These are phyloP conservation scores for Hygrophorus pudorinus DNA, from an alignment of 768 basidiomycete genomes.

Conservation along the genomic window DNA sequence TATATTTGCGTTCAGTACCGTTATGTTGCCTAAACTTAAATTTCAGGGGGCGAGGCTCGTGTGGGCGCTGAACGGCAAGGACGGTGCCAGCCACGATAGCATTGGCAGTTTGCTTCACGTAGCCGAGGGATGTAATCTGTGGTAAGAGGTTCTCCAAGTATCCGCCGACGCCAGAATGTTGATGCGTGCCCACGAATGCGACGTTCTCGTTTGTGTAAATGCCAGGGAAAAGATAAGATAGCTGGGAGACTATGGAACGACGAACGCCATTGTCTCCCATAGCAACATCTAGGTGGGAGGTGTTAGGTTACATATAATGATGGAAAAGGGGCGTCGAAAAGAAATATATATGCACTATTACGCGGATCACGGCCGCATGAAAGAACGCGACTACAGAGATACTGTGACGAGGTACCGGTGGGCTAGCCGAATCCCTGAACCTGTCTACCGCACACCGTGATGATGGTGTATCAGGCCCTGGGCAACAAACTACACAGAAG, in stretches of 20 bases:
- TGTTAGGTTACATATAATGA: too few relatives aligned
- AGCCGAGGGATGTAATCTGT: conserved; percentile 65
- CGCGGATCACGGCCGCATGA: too few relatives aligned
- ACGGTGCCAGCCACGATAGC: conserved; percentile 68
- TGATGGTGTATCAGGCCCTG: too few relatives aligned
- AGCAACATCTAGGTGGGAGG: conserved; percentile 46
- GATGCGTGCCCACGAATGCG: conserved; percentile 68
- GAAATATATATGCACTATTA: too few relatives aligned
- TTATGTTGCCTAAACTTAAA: conserved; percentile 59
- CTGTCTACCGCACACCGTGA: too few relatives aligned
- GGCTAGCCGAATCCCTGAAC: too few relatives aligned
- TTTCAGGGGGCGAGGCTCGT: conserved; percentile 46
- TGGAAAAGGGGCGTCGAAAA: too few relatives aligned
- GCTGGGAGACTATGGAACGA: conserved; percentile 50
- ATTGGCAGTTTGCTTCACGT: conserved; percentile 59
- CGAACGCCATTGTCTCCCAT: conserved; percentile 77
- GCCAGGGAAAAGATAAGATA: conserved; percentile 48
- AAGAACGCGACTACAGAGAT: too few relatives aligned
- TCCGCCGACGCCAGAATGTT: conserved; percentile 70
- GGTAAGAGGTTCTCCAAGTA: conserved; percentile 74
- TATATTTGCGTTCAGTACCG: conserved; percentile 55
- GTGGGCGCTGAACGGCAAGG: conserved; percentile 58
- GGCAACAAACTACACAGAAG: too few relatives aligned
- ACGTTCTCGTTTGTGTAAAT: conserved; percentile 64
- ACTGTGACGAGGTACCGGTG: too few relatives aligned